Evolutionary conservation across 805 yeast genomes (phyloP).

Genomic region (Zygosaccharomyces gambellarensis): DNA sequence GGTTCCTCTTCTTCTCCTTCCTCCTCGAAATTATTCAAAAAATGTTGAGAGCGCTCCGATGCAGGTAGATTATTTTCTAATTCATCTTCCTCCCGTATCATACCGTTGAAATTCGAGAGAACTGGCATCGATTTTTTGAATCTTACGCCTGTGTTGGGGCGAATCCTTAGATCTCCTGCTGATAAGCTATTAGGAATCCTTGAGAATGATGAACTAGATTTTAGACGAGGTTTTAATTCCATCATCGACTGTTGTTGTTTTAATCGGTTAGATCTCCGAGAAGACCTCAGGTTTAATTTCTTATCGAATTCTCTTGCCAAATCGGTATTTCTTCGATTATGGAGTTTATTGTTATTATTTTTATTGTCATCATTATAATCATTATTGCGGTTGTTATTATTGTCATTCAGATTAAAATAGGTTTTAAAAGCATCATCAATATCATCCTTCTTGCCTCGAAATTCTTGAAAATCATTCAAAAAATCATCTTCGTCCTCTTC

Average conservation of each 20-base stretch:
- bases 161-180: conserved; percentile 23
- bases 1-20: conserved; percentile 14
- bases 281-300: conserved; percentile 10
- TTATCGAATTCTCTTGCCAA: conserved; percentile 17
- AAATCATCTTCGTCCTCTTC: conserved; percentile 26
- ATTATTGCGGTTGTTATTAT: neutral
- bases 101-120: conserved; percentile 15
- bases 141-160: conserved; percentile 19
- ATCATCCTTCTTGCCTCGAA: conserved; percentile 24
- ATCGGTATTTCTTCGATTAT: conserved; percentile 1
- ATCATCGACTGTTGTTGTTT: conserved; percentile 34
- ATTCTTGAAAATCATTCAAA: conserved; percentile 29
- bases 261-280: conserved; percentile 9
- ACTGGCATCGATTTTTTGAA: conserved; percentile 31
- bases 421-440: conserved; percentile 27
- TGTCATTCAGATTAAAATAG: conserved; percentile 14
- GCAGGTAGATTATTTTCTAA: neutral
- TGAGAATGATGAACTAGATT: neutral
- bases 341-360: neutral
- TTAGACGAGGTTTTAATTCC: conserved; percentile 22
- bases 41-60: conserved; percentile 1
- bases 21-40: conserved; percentile 15
- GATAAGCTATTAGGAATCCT: conserved; percentile 28
- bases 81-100: conserved; percentile 17
- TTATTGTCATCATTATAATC: neutral